Conservation (phyloP, 1,284 basidiomycete species). For the Ustilago loliicola region DNA sequence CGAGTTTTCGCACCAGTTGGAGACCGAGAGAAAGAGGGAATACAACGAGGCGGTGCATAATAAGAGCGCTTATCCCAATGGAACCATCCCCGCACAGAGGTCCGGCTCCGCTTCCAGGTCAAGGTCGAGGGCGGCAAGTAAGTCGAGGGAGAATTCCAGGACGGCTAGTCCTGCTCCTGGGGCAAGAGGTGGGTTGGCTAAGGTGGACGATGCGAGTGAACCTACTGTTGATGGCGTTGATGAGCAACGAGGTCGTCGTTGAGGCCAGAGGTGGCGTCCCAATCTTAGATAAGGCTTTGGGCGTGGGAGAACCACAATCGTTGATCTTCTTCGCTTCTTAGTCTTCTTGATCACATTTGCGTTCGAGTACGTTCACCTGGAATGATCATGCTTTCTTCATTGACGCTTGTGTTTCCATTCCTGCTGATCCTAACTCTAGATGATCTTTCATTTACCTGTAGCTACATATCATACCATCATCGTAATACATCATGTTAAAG, state of each 20-base stretch:
- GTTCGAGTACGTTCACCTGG: too few species aligned
- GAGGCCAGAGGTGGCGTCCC: too few species aligned
- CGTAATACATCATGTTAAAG: too few species aligned
- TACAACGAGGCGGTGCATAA: conserved; percentile 47
- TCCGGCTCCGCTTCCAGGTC: conserved; percentile 16
- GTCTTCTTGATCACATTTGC: too few species aligned
- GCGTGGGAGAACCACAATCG: too few species aligned
- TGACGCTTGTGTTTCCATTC: too few species aligned
- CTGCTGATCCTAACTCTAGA: too few species aligned
- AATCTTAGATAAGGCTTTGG: too few species aligned
- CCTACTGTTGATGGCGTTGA: neutral
- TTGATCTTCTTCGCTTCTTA: too few species aligned
- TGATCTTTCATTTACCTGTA: too few species aligned
- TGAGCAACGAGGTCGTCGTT: conserved; percentile 36
- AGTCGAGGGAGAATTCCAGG: conserved; percentile 19
- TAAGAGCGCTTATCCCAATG: conserved; percentile 40
- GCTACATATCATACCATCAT: too few species aligned
- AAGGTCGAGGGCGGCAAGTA: neutral
- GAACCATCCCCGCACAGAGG: conserved; percentile 33
- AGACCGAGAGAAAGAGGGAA: conserved; percentile 31
- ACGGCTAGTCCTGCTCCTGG: conserved; percentile 34
- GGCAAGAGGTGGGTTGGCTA: neutral
- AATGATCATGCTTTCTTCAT: too few species aligned
- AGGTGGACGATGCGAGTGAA: conserved; percentile 17
- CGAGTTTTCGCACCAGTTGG: conserved; percentile 48